These are phyloP conservation scores for Hebeloma cylindrosporum DNA, from an alignment of 768 basidiomycete species.

Conservation along the genomic window DNA sequence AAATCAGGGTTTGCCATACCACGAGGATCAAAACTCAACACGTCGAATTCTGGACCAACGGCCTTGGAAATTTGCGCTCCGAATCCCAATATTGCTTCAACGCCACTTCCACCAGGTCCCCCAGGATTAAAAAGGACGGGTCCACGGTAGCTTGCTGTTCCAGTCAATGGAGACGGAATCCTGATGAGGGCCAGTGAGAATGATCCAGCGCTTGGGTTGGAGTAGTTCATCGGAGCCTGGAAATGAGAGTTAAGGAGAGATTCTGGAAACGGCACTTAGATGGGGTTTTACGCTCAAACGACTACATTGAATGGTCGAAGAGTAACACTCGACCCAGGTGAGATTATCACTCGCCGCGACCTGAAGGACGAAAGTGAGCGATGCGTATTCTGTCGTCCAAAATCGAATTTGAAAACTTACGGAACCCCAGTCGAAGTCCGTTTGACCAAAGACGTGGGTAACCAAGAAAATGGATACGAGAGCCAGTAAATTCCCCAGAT, in stretches of 20 bases:
- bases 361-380: not conserved
- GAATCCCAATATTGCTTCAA: slow-evolving; percentile 23
- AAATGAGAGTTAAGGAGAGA: not conserved
- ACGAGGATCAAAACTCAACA: slow-evolving; percentile 49
- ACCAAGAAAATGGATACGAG: too few species aligned
- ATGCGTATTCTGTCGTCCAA: not conserved
- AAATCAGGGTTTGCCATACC: slow-evolving; percentile 26
- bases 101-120: slow-evolving; percentile 49
- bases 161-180: slow-evolving; percentile 34
- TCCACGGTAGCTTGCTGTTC: slow-evolving; percentile 36
- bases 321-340: slow-evolving; percentile 28
- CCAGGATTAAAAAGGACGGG: slow-evolving; percentile 48
- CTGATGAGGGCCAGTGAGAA: slow-evolving; percentile 44
- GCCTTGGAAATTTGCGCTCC: slow-evolving; percentile 29
- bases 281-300: slow-evolving; percentile 26
- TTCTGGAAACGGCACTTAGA: not conserved
- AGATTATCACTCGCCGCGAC: slow-evolving; percentile 21
- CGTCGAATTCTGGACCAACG: slow-evolving; percentile 44
- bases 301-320: slow-evolving; percentile 28
- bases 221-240: slow-evolving; percentile 49
- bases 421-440: slow-evolving; percentile 1
- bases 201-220: slow-evolving; percentile 35
- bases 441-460: not conserved
- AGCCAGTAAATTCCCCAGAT: too few species aligned
- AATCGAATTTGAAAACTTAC: not conserved